Conservation (phyloP, 2,329 filamentous ascomycete species). For the Cytospora paraplurivora region DNA sequence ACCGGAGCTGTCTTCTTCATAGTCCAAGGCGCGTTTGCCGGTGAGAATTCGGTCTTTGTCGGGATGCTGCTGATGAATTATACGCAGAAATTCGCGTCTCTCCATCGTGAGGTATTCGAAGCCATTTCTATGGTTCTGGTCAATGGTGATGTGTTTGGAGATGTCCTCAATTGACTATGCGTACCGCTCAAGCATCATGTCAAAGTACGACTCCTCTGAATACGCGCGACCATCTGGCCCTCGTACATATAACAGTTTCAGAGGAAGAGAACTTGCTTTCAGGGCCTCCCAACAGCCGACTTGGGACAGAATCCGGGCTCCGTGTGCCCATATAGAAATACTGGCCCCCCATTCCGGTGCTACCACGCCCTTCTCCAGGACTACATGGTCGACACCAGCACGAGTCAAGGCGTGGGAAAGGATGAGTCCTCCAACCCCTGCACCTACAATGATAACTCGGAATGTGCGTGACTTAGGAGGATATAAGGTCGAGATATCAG, state of each 20-base stretch:
- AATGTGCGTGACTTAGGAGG: too few species aligned
- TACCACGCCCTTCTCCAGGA: conserved; percentile 2
- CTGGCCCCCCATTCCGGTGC: conserved; percentile 3
- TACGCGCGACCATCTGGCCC: background rate
- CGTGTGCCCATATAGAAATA: background rate
- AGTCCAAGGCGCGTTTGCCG: background rate
- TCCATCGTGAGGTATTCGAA: conserved; percentile 2
- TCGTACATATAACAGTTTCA: background rate
- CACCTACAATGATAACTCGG: background rate
- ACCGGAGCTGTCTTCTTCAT: background rate
- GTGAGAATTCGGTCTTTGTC: background rate
- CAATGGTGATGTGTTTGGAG: background rate
- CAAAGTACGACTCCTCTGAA: background rate
- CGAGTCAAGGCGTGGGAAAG: background rate
- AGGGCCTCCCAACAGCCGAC: background rate
- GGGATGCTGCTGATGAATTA: background rate
- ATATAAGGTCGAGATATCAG: too few species aligned
- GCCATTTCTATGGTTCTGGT: background rate
- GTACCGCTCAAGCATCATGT: conserved; percentile 6
- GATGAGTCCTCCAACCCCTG: background rate
- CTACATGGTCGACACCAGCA: background rate
- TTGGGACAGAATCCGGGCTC: background rate
- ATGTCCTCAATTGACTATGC: background rate
- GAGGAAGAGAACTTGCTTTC: background rate
- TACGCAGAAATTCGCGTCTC: background rate